These are phyloP conservation scores for Begonia fuchsioides DNA, from an alignment of 306 rosid genomes.

Conservation along the genomic window DNA sequence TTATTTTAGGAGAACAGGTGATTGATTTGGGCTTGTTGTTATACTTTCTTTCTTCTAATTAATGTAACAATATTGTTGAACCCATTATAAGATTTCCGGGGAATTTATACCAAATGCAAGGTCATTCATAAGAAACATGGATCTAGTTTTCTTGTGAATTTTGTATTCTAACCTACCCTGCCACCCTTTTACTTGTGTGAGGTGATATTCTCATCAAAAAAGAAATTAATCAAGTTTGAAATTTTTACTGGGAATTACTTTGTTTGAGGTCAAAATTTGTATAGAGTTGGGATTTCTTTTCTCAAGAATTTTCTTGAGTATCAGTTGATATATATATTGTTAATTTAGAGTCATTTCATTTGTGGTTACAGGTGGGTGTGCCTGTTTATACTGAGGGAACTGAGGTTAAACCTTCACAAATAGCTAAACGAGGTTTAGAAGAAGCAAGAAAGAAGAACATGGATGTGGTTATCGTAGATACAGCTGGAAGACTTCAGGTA, in stretches of 20 bases:
- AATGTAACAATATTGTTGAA: neutral
- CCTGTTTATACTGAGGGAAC: constrained; percentile 90
- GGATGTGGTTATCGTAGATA: constrained; percentile 86
- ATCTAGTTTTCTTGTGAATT: no score
- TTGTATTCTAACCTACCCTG: no score
- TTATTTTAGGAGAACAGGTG: constrained; percentile 92
- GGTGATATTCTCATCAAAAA: no score
- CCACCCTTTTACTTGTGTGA: no score
- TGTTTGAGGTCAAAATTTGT: no score
- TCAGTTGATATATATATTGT: neutral
- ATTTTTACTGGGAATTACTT: no score
- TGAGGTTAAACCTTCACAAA: constrained; percentile 71
- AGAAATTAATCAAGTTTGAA: no score
- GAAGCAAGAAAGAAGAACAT: constrained; percentile 88
- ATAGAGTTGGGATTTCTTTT: no score
- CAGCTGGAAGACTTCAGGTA: constrained; percentile 99
- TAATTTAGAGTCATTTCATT: constrained; percentile 15
- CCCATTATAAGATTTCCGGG: neutral
- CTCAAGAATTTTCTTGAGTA: no score
- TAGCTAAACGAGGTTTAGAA: constrained; percentile 79
- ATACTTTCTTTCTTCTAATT: constrained; percentile 1
- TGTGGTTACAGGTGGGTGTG: constrained; percentile 70
- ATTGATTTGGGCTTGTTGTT: constrained; percentile 1
- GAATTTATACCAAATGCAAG: neutral
- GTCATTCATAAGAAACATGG: no score